A percentile compares a stretch with the other conserved stretches of the same genome.
These are phyloP conservation scores for Acmispon strigosus DNA, from an alignment of 306 rosid species.

Conservation along the genomic window DNA sequence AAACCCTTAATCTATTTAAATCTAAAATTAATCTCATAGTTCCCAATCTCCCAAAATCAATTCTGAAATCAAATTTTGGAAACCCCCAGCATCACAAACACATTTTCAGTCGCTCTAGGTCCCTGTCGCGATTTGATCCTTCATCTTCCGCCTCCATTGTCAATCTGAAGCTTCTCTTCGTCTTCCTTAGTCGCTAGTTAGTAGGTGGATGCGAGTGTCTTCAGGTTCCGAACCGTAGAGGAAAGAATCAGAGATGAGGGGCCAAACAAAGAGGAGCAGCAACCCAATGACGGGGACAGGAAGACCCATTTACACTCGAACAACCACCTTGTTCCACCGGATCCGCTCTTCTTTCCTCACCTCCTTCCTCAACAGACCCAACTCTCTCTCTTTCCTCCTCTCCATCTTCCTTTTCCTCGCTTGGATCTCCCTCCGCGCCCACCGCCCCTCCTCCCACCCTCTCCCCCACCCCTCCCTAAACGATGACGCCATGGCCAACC, in stretches of 20 bases:
- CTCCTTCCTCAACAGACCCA: constrained; percentile 63
- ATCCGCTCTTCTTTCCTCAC: constrained; percentile 8
- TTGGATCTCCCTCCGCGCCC: constrained; percentile 62
- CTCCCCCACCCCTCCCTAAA: neutral
- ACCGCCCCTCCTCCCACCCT: constrained; percentile 35
- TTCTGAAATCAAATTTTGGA: too few species aligned
- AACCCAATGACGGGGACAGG: neutral
- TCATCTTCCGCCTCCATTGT: too few species aligned
- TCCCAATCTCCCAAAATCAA: too few species aligned
- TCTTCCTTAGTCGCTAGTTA: too few species aligned
- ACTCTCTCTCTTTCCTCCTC: constrained; percentile 67
- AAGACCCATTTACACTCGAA: constrained; percentile 12
- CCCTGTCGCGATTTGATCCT: too few species aligned
- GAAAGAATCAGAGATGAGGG: neutral
- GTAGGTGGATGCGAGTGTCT: too few species aligned
- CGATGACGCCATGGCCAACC: constrained; percentile 43
- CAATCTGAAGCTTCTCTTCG: too few species aligned
- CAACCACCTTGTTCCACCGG: constrained; percentile 8
- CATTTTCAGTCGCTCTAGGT: too few species aligned
- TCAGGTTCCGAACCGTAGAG: too few species aligned
- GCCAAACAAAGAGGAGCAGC: neutral
- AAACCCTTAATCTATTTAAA: too few species aligned
- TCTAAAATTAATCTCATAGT: too few species aligned
- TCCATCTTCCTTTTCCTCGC: constrained; percentile 58
- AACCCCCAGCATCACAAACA: too few species aligned